These are phyloP conservation scores for Fagus sylvatica DNA, from an alignment of 306 rosid genomes.

Conservation along the genomic window DNA sequence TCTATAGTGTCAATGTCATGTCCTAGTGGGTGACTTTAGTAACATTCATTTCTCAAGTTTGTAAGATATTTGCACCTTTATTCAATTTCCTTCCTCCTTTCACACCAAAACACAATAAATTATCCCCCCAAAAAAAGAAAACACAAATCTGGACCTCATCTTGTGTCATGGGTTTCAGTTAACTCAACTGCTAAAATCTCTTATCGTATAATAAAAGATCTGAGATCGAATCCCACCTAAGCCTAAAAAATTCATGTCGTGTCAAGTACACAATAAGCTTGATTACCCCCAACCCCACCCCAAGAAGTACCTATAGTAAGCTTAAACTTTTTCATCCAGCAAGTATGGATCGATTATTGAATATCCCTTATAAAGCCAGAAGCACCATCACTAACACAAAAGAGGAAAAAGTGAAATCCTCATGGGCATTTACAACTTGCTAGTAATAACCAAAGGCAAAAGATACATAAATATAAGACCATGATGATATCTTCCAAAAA, in stretches of 20 bases:
- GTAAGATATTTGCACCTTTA: background rate
- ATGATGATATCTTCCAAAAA: constrained; percentile 1
- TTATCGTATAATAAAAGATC: too few species aligned
- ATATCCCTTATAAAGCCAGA: background rate
- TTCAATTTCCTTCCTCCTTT: background rate
- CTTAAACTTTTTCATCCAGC: background rate
- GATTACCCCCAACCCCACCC: too few species aligned
- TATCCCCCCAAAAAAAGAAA: too few species aligned
- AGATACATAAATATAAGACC: background rate
- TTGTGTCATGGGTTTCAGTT: too few species aligned
- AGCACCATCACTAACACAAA: background rate
- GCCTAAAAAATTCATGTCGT: background rate
- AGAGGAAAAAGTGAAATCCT: background rate
- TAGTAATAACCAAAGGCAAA: background rate
- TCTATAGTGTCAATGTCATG: background rate
- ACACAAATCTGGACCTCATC: too few species aligned
- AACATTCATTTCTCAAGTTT: background rate
- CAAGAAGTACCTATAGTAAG: background rate
- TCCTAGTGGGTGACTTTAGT: background rate
- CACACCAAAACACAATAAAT: background rate
- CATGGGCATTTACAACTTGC: too few species aligned
- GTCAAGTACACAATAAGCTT: background rate
- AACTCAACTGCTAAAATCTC: too few species aligned
- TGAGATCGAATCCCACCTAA: too few species aligned
- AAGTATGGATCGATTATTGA: background rate